Conservation (phyloP, 306 rosid genomes). For the Fagus sylvatica region DNA sequence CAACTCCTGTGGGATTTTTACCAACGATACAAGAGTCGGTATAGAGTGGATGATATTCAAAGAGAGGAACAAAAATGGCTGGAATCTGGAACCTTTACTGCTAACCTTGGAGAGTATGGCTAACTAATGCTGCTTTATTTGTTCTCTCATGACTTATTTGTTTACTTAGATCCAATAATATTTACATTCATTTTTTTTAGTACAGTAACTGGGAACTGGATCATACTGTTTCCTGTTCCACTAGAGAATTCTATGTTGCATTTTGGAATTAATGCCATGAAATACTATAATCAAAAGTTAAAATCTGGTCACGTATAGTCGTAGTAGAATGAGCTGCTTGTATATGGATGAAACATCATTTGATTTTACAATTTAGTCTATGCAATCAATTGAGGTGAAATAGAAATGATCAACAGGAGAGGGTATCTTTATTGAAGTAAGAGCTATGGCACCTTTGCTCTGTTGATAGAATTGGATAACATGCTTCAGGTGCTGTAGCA, state of each 20-base stretch:
- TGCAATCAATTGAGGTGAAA: not conserved
- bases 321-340: conserved; percentile 17
- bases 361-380: not conserved
- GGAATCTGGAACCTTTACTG: conserved; percentile 82
- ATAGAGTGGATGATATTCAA: conserved; percentile 79
- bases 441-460: not conserved
- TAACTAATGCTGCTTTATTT: not conserved
- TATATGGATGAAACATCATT: conserved; percentile 2
- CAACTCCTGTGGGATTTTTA: conserved; percentile 88
- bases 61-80: conserved; percentile 73
- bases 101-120: conserved; percentile 82
- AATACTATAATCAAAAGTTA: conserved; percentile 11
- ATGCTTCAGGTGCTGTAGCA: no score
- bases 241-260: not conserved
- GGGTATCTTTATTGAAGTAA: not conserved
- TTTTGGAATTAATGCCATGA: conserved; percentile 8
- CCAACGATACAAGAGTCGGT: conserved; percentile 60
- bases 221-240: not conserved
- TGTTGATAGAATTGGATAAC: not conserved
- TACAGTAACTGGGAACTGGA: not conserved
- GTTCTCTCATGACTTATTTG: conserved; percentile 1
- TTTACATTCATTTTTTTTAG: conserved; percentile 13
- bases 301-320: conserved; percentile 11
- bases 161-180: not conserved
- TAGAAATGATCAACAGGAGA: not conserved